These are phyloP conservation scores for Gigaspora rosea DNA, from an alignment of 192 early-diverging fungal species.

Conservation along the genomic window DNA sequence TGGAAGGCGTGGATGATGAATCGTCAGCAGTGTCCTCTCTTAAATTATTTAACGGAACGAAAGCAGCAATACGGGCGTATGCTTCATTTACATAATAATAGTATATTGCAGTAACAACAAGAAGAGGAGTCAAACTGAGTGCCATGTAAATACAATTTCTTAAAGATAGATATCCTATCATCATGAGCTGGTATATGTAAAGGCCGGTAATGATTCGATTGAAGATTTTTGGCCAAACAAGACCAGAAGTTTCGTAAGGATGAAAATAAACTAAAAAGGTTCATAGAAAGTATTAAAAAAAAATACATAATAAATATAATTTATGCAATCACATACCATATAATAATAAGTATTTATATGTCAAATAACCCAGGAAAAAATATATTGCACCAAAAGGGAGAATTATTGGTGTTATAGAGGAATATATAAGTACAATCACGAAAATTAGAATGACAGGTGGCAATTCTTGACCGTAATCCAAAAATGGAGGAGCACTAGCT, in stretches of 20 bases:
- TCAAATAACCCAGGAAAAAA: constrained; percentile 64
- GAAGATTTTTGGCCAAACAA: constrained; percentile 73
- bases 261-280: constrained; percentile 64
- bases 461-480: constrained; percentile 71
- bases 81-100: constrained; percentile 45
- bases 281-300: not conserved
- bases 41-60: constrained; percentile 51
- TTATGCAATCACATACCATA: constrained; percentile 48
- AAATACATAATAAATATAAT: not conserved
- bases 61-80: constrained; percentile 45
- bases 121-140: constrained; percentile 43
- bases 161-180: constrained; percentile 64
- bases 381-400: constrained; percentile 70
- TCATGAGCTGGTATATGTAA: constrained; percentile 66
- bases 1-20: no score
- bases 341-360: constrained; percentile 75
- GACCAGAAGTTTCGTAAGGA: constrained; percentile 70
- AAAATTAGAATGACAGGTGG: constrained; percentile 73
- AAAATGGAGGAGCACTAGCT: constrained; percentile 66
- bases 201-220: constrained; percentile 66
- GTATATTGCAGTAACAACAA: constrained; percentile 51
- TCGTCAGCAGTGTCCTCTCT: constrained; percentile 9
- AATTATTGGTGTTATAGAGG: constrained; percentile 73
- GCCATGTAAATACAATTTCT: constrained; percentile 51
- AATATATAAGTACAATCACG: constrained; percentile 74